Evolutionary conservation across 371 early-diverging fungal species (phyloP), one percentile per base, ranked within the genome.

Genomic region (Fennellomyces sp.): DNA sequence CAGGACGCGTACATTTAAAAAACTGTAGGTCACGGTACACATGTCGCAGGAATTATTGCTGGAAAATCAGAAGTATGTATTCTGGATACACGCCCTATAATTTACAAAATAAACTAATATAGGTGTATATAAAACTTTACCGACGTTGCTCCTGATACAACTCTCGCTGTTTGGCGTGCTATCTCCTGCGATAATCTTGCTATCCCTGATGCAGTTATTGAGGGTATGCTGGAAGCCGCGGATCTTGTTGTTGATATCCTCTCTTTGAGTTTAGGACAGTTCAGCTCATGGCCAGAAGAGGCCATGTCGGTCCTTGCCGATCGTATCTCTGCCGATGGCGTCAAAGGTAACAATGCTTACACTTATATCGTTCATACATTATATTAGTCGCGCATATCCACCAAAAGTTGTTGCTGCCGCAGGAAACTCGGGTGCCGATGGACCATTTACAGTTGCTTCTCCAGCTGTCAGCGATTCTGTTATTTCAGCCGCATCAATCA

Each of bases 401-500:
- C n/a, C 6, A n/a, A n/a, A n/a, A n/a, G n/a, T 60, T 65, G 69
- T 88, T 11, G 76, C 85, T 19, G 70, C 88, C 15, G 72, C 70
- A 3, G 87, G 88, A 11, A 90, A 90, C 56, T 65, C 78, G 26
- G 87, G 87, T 5, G 21, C 23, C 4, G 55, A 65, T 2, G 90
- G 90, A 5, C 56, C 74, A 8, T 81, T 64, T 55, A 58, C 71
- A 6, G 64, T 68, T 7, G 66, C 69, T 7, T 53, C 80, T 1
- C 85, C 88, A 8, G 78, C 74, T 10, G 69, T 79, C 23, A 73
- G 75, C 1, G 52, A 56, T 8, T 65, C 63, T 17, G 81, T 77
- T 0, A 62, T 89, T 26, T 76, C 80, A 33, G 85, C 85, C 7
- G 90, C 85, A 4, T 87, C 90, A 6, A 65, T 88, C 29, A 86